Evolutionary conservation across 2,329 filamentous ascomycete species (phyloP).

Genomic region (Thelonectria olida): DNA sequence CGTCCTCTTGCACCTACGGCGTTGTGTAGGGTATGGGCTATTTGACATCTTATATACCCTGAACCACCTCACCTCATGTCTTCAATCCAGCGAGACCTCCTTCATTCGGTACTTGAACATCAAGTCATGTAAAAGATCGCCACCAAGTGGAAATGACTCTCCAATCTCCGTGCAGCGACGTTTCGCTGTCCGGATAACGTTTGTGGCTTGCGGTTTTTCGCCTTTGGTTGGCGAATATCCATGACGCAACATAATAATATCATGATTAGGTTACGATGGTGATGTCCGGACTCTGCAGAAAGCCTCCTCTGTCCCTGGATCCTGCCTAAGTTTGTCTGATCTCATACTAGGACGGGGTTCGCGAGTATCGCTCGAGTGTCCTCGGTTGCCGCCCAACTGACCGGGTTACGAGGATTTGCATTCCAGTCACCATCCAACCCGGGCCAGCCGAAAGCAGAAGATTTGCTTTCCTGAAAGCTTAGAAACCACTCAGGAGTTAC

Average conservation of each 20-base stretch:
- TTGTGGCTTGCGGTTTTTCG: background rate
- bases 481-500: no score
- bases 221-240: background rate
- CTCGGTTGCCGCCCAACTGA: background rate
- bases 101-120: no score
- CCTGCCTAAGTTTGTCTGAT: no score
- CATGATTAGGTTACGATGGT: background rate
- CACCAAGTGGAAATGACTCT: background rate
- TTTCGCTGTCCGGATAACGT: background rate
- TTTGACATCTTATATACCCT: no score
- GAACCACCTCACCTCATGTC: no score
- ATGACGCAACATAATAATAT: background rate
- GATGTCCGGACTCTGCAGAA: no score
- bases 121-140: no score
- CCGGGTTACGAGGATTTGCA: background rate
- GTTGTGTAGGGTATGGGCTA: no score
- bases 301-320: no score
- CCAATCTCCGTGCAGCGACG: background rate
- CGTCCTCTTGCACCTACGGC: no score
- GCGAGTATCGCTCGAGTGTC: background rate
- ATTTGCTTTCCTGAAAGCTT: background rate
- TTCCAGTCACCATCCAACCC: background rate
- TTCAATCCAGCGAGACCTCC: no score
- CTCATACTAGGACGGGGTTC: no score
- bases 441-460: background rate